These are phyloP conservation scores for Fusarium equiseti DNA, from an alignment of 2,329 filamentous ascomycete genomes.

Conservation along the genomic window DNA sequence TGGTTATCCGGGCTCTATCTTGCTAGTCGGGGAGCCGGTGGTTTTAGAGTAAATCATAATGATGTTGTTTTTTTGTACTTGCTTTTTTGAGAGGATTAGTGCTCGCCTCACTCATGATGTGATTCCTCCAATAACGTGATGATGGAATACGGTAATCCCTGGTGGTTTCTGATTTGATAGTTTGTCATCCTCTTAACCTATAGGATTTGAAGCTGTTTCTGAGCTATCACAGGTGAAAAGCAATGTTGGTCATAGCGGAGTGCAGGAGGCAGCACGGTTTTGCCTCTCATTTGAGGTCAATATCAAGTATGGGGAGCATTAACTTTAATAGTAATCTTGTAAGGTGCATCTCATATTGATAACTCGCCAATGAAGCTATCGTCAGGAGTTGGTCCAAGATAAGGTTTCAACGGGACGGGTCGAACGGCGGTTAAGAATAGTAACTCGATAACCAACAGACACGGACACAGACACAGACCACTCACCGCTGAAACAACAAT, in stretches of 20 bases:
- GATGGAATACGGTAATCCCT: neutral
- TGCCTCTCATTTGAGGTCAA: neutral
- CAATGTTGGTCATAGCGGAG: neutral
- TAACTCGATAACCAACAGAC: neutral
- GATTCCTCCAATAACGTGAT: constrained; percentile 6
- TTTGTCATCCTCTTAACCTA: neutral
- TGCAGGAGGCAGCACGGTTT: neutral
- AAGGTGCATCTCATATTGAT: neutral
- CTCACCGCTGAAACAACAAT: constrained; percentile 10
- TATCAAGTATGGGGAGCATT: neutral
- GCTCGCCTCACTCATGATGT: neutral
- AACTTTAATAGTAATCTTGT: neutral
- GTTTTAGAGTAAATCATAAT: constrained; percentile 1
- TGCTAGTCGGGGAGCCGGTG: constrained; percentile 17
- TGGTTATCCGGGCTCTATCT: constrained; percentile 24
- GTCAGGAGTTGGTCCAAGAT: neutral
- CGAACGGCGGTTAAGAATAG: constrained; percentile 10
- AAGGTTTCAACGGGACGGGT: constrained; percentile 15
- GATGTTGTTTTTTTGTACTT: constrained; percentile 2
- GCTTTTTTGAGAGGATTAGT: constrained; percentile 1
- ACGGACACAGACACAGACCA: neutral
- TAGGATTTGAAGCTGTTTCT: neutral
- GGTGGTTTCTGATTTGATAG: neutral
- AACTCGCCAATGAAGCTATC: neutral
- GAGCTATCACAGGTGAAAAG: neutral